Conservation (phyloP, 2,329 filamentous ascomycete species). For the Pestalotiopsis sp. region DNA sequence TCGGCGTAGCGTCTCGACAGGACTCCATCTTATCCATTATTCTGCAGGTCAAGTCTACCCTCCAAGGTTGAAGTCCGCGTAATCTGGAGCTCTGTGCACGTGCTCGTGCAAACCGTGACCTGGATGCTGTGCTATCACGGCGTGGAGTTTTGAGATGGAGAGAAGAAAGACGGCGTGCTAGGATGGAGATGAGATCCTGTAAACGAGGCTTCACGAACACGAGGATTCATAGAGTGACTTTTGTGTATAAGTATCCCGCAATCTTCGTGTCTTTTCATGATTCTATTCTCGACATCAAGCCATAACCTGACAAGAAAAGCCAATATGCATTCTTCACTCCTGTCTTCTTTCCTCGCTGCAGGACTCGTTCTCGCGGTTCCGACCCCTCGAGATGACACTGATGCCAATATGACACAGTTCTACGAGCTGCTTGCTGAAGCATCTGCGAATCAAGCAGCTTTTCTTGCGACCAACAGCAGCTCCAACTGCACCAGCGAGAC, state of each 20-base stretch:
- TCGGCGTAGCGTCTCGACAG: background rate
- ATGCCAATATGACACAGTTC: background rate
- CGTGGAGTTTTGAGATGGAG: background rate
- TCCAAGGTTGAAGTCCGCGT: background rate
- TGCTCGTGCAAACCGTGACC: background rate
- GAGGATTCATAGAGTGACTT: background rate
- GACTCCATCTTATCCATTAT: background rate
- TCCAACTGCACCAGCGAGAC: background rate
- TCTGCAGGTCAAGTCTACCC: background rate
- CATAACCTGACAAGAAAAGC: background rate
- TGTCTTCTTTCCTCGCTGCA: background rate
- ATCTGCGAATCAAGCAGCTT: background rate
- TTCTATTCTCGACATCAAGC: background rate
- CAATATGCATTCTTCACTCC: background rate
- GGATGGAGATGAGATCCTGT: background rate
- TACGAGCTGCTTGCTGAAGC: slow-evolving; percentile 1
- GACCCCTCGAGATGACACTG: background rate
- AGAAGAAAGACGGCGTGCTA: background rate
- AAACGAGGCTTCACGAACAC: background rate
- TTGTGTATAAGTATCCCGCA: background rate
- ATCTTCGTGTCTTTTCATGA: background rate
- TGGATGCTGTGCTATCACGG: background rate
- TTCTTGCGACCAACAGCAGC: background rate
- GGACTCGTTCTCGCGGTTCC: background rate
- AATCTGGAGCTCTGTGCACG: background rate